Conservation (phyloP, 1,139 yeast species). For the Yamadazyma diospyri region DNA sequence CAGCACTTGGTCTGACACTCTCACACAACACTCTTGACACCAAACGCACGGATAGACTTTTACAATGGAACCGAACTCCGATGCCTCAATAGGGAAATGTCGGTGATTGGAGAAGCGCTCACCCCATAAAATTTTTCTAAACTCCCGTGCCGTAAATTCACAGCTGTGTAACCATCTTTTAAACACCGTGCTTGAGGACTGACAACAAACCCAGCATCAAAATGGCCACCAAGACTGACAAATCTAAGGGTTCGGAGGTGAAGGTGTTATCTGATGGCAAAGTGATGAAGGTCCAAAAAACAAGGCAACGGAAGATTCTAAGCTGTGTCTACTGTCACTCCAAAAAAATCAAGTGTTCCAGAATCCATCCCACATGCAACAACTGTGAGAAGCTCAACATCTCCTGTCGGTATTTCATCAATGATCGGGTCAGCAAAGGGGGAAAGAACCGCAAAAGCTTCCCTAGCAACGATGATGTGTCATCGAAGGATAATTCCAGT, state of each 20-base stretch:
- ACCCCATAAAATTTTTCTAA: no score
- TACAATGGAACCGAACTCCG: constrained; percentile 2
- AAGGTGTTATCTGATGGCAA: constrained; percentile 34
- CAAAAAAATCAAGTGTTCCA: constrained; percentile 56
- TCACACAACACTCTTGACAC: no score
- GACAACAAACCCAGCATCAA: no score
- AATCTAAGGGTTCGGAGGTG: constrained; percentile 9
- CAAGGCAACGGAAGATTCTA: constrained; percentile 54
- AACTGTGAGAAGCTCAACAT: constrained; percentile 45
- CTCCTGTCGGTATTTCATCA: constrained; percentile 53
- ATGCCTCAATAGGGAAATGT: constrained; percentile 2
- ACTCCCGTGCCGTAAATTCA: no score
- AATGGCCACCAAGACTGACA: neutral
- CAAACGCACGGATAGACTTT: no score
- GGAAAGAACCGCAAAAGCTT: constrained; percentile 24
- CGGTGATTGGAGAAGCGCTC: constrained; percentile 6
- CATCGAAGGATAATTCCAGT: constrained; percentile 2
- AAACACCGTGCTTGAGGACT: no score
- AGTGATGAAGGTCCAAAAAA: constrained; percentile 54
- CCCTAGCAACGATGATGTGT: neutral
- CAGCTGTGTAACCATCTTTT: no score
- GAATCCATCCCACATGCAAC: constrained; percentile 46
- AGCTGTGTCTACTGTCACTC: constrained; percentile 62
- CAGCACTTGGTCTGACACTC: no score
- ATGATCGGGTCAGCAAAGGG: constrained; percentile 52